Conservation (phyloP, 2,329 filamentous ascomycete genomes). For the Phialemoniopsis sp. region DNA sequence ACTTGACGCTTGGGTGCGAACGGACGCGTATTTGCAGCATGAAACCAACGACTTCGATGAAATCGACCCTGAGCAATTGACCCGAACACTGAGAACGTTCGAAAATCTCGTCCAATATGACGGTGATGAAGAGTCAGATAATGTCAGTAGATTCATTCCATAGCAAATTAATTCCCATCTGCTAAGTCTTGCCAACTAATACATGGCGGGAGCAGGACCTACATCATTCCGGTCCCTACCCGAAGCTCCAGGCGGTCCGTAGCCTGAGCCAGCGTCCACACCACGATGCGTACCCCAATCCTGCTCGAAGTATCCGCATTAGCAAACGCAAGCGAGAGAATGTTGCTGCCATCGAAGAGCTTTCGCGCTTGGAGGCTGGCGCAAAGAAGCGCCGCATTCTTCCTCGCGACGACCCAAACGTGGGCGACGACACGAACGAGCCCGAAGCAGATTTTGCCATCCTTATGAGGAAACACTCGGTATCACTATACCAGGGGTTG, state of each 20-base stretch:
- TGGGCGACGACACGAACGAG: conserved; percentile 1
- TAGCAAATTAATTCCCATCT: conserved; percentile 3
- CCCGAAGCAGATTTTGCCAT: conserved; percentile 11
- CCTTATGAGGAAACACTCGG: conserved; percentile 17
- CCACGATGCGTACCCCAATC: conserved; percentile 10
- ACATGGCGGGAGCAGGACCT: too few species aligned
- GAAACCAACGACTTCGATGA: conserved; percentile 12
- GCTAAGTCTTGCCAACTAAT: conserved; percentile 4
- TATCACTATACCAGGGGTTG: conserved; percentile 17
- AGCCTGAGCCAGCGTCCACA: too few species aligned
- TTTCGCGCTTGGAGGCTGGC: conserved; percentile 8
- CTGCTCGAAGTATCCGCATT: conserved; percentile 10
- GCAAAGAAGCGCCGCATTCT: conserved; percentile 20
- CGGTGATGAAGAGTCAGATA: conserved; percentile 15
- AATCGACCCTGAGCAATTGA: conserved; percentile 13
- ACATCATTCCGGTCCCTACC: too few species aligned
- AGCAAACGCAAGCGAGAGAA: conserved; percentile 17
- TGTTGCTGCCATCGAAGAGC: conserved; percentile 16
- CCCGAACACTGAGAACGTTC: conserved; percentile 6
- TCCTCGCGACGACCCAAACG: conserved; percentile 16
- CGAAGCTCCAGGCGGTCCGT: too few species aligned
- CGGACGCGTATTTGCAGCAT: conserved; percentile 17
- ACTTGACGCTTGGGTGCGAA: conserved; percentile 18
- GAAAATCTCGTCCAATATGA: conserved; percentile 14
- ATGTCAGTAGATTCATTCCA: conserved; percentile 11